Percentiles rank a stretch among this genome's conserved stretches.
Conservation (phyloP, 805 yeast genomes). For the Wickerhamomyces chambardii region DNA sequence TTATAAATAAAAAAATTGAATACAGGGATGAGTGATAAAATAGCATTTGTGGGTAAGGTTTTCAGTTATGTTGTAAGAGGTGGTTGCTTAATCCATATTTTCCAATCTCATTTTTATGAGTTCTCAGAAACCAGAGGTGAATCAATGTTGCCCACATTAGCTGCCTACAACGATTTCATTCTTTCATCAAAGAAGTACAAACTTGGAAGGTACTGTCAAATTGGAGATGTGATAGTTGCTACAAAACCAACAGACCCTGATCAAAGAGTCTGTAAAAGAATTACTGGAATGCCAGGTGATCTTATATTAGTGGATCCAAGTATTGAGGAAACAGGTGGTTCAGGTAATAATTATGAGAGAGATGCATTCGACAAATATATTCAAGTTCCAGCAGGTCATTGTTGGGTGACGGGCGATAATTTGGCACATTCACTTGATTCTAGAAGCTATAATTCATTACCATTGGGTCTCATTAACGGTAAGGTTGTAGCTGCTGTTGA, state of each 20-base stretch:
- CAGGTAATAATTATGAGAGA: slow-evolving; percentile 5
- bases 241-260: slow-evolving; percentile 83
- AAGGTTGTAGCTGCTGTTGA: slow-evolving; percentile 70
- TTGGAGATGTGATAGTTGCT: slow-evolving; percentile 88
- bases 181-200: slow-evolving; percentile 59
- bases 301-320: slow-evolving; percentile 75
- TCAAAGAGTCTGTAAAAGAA: slow-evolving; percentile 83
- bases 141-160: slow-evolving; percentile 89
- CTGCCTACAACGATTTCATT: slow-evolving; percentile 67
- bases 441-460: slow-evolving; percentile 81
- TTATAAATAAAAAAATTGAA: too few species aligned
- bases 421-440: slow-evolving; percentile 82
- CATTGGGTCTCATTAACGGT: slow-evolving; percentile 83
- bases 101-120: slow-evolving; percentile 61
- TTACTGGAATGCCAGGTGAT: slow-evolving; percentile 97
- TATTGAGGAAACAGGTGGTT: too few species aligned
- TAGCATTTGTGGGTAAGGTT: slow-evolving; percentile 13
- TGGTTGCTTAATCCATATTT: slow-evolving; percentile 58
- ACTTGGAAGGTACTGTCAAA: slow-evolving; percentile 53
- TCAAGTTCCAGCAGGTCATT: slow-evolving; percentile 86
- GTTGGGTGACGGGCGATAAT: slow-evolving; percentile 97
- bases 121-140: slow-evolving; percentile 84
- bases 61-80: slow-evolving; percentile 29
- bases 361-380: slow-evolving; percentile 39
- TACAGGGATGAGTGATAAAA: slow-evolving; percentile 2